Base-by-base conservation (phyloP, 2,329 filamentous ascomycete species). In the Talaromyces sp. region DNA sequence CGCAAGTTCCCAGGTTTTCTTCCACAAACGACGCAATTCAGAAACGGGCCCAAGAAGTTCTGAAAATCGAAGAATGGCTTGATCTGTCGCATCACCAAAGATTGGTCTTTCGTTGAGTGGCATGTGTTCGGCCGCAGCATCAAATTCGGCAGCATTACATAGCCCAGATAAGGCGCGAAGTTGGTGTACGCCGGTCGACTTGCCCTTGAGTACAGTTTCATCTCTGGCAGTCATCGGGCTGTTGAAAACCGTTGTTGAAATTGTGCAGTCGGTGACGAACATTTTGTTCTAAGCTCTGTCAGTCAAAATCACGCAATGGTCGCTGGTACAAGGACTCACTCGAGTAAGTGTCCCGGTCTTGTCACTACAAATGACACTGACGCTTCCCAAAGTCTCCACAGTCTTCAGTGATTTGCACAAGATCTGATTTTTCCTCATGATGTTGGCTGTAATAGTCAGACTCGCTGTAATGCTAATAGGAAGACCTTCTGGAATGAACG, bases 371-470 rank as follows among this genome's bases (percentile, higher is more conserved):
- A 93, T 88, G 8, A 91, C 85, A 0, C 88, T 90, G 1, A 92
- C 89, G 0, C 87, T 84, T 0, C 90, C 90, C 0, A 92, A 82
- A 0, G 90, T 92, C 76, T 92, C 90, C 0, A 92, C 89, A 0
- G 90, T 92, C 77, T 91, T 91, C 56, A 93, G 81, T 0, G 88
- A 91, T 78, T 93, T 93, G 86, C 90, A 92, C 9, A 93, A 83
- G 50, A 93, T 87, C 72, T 90, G 89, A 75, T 92, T 89, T 77
- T 89, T 88, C 68, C 84, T 84, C 90, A 93, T 92, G 70, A 90
- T 84, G 68, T 89, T 90, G 22, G 90, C 90, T 1, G 87, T 89
- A 66, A 93, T 93, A 0, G 90, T 92, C 68, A 93, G 80, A 19
- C 87, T 89, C 0, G 87, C 86, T 0, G 89, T 89, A 41, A 91